Percentiles rank a stretch among this genome's conserved stretches.
Conservation (phyloP, 345 rosid genomes). For the Bretschneidera sinensis region DNA sequence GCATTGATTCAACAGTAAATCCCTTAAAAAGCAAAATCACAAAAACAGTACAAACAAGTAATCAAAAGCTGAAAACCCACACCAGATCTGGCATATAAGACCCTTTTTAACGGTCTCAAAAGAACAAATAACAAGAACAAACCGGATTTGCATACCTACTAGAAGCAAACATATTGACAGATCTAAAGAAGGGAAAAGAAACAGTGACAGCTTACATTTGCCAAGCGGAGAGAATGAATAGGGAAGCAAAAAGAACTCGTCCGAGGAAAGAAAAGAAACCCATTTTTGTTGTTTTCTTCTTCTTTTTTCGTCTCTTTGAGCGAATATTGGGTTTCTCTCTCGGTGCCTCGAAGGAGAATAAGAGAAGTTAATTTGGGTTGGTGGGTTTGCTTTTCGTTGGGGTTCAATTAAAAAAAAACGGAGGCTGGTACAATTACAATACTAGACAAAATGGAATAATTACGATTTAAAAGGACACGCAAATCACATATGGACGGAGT, state of each 20-base stretch:
- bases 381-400: too few species aligned
- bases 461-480: too few species aligned
- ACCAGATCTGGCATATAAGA: conserved; percentile 15
- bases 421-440: too few species aligned
- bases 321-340: too few species aligned
- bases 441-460: too few species aligned
- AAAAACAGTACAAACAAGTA: conserved; percentile 1
- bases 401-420: too few species aligned
- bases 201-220: conserved; percentile 47
- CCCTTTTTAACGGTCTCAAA: not conserved
- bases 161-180: not conserved
- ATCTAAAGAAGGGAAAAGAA: conserved; percentile 15
- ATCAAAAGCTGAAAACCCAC: conserved; percentile 6
- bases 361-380: too few species aligned
- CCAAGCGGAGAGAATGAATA: conserved; percentile 91
- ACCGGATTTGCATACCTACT: not conserved
- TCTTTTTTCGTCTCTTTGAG: too few species aligned
- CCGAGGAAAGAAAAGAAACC: conserved; percentile 92
- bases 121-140: not conserved
- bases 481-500: too few species aligned
- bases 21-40: conserved; percentile 5
- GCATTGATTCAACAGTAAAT: conserved; percentile 6
- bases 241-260: conserved; percentile 82
- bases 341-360: not conserved
- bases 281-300: too few species aligned